phyloP scores from a whole-genome alignment of 164 flowering plant species.

The Vitis amurensis region DNA sequence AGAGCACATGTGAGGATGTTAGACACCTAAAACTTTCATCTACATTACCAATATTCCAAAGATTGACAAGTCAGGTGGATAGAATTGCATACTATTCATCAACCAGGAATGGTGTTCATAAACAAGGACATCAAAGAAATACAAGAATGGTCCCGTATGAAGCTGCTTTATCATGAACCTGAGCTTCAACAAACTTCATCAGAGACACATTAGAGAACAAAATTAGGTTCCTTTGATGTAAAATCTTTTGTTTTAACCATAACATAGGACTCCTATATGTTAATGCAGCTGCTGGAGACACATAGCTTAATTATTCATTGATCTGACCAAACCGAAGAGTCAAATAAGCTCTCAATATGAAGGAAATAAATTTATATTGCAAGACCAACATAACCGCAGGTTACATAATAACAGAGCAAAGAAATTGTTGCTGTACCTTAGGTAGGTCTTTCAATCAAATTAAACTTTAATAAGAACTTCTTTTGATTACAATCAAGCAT shows the following conservation, averaged over 20 bases:
- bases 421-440: conserved; percentile 18
- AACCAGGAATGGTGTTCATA: background rate
- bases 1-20: too few relatives aligned
- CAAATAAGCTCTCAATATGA: background rate
- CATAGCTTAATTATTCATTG: background rate
- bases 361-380: background rate
- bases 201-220: background rate
- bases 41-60: too few relatives aligned
- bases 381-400: too few relatives aligned
- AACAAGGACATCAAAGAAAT: background rate
- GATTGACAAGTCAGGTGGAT: too few relatives aligned
- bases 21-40: too few relatives aligned
- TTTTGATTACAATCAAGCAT: conserved; percentile 80
- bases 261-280: background rate
- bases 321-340: background rate
- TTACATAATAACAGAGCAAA: background rate
- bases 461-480: conserved; percentile 66
- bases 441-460: conserved; percentile 31
- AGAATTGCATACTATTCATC: too few relatives aligned
- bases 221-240: background rate
- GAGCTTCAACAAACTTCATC: background rate
- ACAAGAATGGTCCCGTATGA: too few relatives aligned
- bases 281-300: background rate
- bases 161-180: background rate
- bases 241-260: background rate